These are phyloP conservation scores for Trichosanthes truncata DNA, from an alignment of 306 rosid species.

Conservation along the genomic window DNA sequence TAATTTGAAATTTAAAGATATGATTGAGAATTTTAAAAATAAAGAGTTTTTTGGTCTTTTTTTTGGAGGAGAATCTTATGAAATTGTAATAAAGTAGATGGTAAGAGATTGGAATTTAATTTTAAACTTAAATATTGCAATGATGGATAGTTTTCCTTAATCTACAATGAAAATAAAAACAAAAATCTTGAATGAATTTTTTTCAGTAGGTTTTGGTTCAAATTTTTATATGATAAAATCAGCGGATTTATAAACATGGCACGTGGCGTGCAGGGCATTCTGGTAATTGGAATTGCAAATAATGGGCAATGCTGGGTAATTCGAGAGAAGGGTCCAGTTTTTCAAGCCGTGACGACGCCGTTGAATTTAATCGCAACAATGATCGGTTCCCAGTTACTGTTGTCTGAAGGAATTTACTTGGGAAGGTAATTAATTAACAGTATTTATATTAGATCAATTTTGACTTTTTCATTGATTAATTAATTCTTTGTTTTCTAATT, in stretches of 20 bases:
- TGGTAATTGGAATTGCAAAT: constrained; percentile 1
- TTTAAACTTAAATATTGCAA: neutral
- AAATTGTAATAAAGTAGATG: too few relatives aligned
- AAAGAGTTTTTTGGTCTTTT: too few relatives aligned
- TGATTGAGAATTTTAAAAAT: too few relatives aligned
- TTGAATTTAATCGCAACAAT: constrained; percentile 12
- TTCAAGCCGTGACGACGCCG: constrained; percentile 16
- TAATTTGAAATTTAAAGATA: too few relatives aligned
- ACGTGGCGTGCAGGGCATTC: neutral
- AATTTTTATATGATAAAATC: neutral
- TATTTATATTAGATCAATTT: neutral
- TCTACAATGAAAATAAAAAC: too few relatives aligned
- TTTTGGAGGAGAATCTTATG: too few relatives aligned
- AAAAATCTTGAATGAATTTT: too few relatives aligned
- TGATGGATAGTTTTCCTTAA: neutral
- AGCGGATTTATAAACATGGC: neutral
- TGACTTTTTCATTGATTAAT: neutral
- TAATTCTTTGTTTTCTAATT: neutral
- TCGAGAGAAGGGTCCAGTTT: constrained; percentile 12
- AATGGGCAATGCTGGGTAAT: constrained; percentile 11
- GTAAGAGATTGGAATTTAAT: too few relatives aligned
- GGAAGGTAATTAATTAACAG: constrained; percentile 3
- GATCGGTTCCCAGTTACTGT: neutral
- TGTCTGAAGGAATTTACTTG: constrained; percentile 7
- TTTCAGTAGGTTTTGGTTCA: too few relatives aligned